Conservation (phyloP, 1,284 basidiomycete species). For the Jaminaea rosea region DNA sequence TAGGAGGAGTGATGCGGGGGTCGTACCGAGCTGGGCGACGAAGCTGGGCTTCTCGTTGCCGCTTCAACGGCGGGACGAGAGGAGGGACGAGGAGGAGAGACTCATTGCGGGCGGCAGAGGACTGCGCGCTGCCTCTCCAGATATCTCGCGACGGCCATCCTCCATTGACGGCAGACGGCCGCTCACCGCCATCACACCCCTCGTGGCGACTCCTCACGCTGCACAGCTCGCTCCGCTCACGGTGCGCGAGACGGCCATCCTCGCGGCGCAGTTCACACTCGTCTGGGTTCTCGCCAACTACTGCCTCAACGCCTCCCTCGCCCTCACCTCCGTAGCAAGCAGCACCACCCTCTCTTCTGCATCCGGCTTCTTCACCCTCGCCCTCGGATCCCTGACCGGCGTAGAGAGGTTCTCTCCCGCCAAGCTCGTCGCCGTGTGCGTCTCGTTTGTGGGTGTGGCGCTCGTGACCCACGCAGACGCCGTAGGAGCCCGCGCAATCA, state of each 20-base stretch:
- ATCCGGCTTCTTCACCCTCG: conserved; percentile 85
- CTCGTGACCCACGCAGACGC: conserved; percentile 59
- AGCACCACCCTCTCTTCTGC: conserved; percentile 53
- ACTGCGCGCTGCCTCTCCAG: too few species aligned
- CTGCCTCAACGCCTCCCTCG: conserved; percentile 39
- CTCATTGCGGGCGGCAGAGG: neutral
- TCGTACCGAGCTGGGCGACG: neutral
- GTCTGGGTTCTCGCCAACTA: conserved; percentile 46
- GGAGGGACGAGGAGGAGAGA: neutral
- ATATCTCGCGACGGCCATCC: conserved; percentile 26
- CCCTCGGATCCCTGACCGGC: conserved; percentile 68
- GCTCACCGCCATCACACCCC: conserved; percentile 11
- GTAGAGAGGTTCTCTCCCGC: conserved; percentile 69
- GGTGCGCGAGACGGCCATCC: conserved; percentile 27
- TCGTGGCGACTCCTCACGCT: neutral
- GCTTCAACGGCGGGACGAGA: too few species aligned
- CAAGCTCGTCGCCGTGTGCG: conserved; percentile 71
- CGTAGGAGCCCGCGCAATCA: conserved; percentile 7
- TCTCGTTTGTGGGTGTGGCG: conserved; percentile 74
- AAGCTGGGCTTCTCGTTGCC: conserved; percentile 1
- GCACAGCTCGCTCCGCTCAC: conserved; percentile 30
- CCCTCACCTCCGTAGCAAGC: conserved; percentile 41
- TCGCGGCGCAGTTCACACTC: conserved; percentile 38
- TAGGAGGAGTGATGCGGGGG: neutral
- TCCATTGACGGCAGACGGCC: conserved; percentile 42